A percentile compares a stretch with the other conserved stretches of the same genome.
phyloP scores from a whole-genome alignment of 1,139 yeast species.

The Taphrina flavorubra region DNA sequence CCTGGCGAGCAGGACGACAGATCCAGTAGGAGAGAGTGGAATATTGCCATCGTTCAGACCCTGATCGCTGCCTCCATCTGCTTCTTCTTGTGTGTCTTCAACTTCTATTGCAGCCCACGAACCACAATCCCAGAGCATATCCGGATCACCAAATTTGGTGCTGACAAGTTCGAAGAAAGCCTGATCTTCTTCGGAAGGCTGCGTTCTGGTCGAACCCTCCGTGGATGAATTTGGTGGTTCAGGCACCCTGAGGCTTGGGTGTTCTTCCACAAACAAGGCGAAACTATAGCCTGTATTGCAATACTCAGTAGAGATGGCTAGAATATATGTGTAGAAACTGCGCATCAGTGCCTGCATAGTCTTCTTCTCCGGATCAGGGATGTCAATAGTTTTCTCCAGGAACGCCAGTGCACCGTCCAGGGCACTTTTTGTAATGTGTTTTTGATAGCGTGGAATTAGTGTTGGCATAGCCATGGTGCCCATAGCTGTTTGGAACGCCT shows the following conservation, averaged over 20 bases:
- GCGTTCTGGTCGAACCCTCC: neutral
- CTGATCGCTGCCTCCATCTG: neutral
- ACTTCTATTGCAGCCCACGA: neutral
- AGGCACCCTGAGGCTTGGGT: neutral
- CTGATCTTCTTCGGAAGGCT: neutral
- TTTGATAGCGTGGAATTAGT: neutral
- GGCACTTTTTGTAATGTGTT: neutral
- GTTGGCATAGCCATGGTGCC: neutral
- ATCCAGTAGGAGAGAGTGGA: constrained; percentile 5
- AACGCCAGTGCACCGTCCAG: neutral
- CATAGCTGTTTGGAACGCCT: neutral
- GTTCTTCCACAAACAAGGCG: neutral
- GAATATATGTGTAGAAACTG: constrained; percentile 8
- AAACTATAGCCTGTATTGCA: neutral
- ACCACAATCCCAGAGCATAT: constrained; percentile 13
- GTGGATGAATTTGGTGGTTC: neutral
- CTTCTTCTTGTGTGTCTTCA: neutral
- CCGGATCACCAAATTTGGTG: neutral
- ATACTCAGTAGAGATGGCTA: neutral
- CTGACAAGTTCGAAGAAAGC: neutral
- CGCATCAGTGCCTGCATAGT: constrained; percentile 2
- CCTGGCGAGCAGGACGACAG: constrained; percentile 6
- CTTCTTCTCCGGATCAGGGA: neutral
- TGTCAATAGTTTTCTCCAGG: neutral
- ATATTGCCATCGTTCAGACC: neutral